Evolutionary conservation across 768 basidiomycete genomes (phyloP), one percentile per base, ranked within the genome.

Genomic region (Boletus fagicola): DNA sequence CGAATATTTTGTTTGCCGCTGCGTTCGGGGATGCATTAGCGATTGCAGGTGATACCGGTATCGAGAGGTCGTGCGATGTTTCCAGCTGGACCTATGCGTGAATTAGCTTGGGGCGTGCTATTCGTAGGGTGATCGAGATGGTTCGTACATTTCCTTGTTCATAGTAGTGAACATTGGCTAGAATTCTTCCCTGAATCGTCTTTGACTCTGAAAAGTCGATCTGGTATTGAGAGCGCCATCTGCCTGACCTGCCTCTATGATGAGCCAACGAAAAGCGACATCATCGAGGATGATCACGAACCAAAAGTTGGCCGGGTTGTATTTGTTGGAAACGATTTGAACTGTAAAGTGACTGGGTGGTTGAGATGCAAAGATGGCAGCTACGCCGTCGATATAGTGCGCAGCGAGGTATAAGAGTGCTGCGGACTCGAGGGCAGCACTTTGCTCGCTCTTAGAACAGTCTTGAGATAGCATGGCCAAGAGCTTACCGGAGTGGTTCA

Each of bases 231-330:
- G 94, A 94, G 39, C 95, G 83, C 96, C 96, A 98, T 69, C 94
- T 80, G 35, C 96, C 96, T 30, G 94, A 89, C 94, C 95, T 96
- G 51, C 2, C 30, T 39, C 24, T 3, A 53, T 9, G 40, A 15
- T 59, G 33, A 56, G 42, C 26, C 33, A 15, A 49, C 24, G 8
- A 1, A 26, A 36, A 12, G 16, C 8, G 28, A 36, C 4, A 5
- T 20, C 7, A 5, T 31, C 6, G 56, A 44, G 42, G 26, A 35
- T 5, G 26, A 45, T 4, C n/a, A 56, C 61, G 51, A 54, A 94
- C 96, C 96, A 98, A 75, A 82, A 98, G 72, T 98, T 98, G 22
- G 83, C 74, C 0, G 92, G 90, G 68, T 96, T 98, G 75, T 98
- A 98, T 69, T 94, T 93, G 72, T 97, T 96, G 20, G 92, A 89